A percentile compares a stretch with the other conserved stretches of the same genome.
Conservation (phyloP, 208 protist genomes). For the Spongospora subterranea region DNA sequence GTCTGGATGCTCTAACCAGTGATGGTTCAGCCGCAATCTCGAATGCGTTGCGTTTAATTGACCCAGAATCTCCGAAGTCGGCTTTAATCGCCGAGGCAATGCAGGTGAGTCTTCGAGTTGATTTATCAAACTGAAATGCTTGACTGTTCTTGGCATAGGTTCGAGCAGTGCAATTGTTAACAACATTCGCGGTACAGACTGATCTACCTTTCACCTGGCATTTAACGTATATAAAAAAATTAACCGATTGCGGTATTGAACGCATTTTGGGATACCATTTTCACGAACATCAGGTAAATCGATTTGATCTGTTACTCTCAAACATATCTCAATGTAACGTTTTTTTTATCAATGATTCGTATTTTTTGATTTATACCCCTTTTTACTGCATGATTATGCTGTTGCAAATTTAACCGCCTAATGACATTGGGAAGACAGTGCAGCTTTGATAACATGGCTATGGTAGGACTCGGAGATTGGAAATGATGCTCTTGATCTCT, state of each 20-base stretch:
- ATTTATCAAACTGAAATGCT: background rate
- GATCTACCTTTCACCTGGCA: conserved; percentile 38
- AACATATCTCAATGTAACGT: too few species aligned
- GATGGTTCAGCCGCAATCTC: background rate
- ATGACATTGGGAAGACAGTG: too few species aligned
- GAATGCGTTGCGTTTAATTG: background rate
- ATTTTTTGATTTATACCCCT: too few species aligned
- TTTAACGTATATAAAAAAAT: background rate
- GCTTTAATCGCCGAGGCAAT: conserved; percentile 31
- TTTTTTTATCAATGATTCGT: too few species aligned
- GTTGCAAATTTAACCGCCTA: too few species aligned
- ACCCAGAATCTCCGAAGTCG: background rate
- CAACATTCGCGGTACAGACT: conserved; percentile 29
- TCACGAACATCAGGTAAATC: background rate
- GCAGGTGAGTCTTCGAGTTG: background rate
- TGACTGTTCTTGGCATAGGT: background rate
- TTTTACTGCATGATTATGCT: too few species aligned
- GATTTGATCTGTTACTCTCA: background rate
- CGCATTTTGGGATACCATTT: conserved; percentile 45
- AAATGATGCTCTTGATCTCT: conserved; percentile 7
- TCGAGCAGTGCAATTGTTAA: conserved; percentile 8
- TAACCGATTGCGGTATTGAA: background rate
- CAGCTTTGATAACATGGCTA: too few species aligned
- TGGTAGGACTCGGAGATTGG: background rate
- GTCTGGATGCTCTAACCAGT: background rate